Percentiles rank a stretch among this genome's conserved stretches.
These are phyloP conservation scores for Globisporangium okanoganense DNA, from an alignment of 352 stramenopile species.

Conservation along the genomic window DNA sequence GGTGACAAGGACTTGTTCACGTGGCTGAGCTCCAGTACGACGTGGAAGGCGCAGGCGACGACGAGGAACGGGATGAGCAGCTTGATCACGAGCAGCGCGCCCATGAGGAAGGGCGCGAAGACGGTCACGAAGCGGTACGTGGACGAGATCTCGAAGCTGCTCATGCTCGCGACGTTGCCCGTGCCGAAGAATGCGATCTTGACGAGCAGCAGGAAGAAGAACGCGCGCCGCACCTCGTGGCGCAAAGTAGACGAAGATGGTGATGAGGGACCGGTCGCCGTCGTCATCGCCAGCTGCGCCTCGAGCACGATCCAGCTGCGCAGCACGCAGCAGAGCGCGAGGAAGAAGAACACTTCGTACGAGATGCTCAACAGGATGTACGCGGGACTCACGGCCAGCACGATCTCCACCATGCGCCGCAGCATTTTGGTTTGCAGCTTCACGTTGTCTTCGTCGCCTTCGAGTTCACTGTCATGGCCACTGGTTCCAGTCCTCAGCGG, in stretches of 20 bases:
- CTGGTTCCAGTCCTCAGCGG: neutral
- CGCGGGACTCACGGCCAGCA: conserved; percentile 52
- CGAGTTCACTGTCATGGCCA: neutral
- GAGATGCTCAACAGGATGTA: conserved; percentile 80
- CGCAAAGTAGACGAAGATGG: conserved; percentile 6
- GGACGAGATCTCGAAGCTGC: conserved; percentile 83
- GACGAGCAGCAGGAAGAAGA: conserved; percentile 75
- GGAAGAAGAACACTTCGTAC: conserved; percentile 83
- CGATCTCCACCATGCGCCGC: conserved; percentile 46
- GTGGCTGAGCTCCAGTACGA: conserved; percentile 38
- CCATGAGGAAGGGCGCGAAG: conserved; percentile 83
- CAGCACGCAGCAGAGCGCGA: conserved; percentile 49
- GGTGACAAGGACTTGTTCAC: neutral
- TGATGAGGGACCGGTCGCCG: neutral
- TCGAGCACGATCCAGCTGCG: conserved; percentile 64
- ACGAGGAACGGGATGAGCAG: conserved; percentile 79
- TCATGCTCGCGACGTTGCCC: conserved; percentile 85
- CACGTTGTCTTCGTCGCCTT: neutral
- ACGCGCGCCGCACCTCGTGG: conserved; percentile 59
- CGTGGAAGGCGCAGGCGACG: conserved; percentile 61
- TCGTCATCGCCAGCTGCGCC: conserved; percentile 1
- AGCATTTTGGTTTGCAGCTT: conserved; percentile 10
- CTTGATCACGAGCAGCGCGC: conserved; percentile 68
- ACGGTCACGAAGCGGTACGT: conserved; percentile 84
- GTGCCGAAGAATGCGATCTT: conserved; percentile 86